These are phyloP conservation scores for Colletotrichum tabaci DNA, from an alignment of 2,329 filamentous ascomycete genomes.

Conservation along the genomic window DNA sequence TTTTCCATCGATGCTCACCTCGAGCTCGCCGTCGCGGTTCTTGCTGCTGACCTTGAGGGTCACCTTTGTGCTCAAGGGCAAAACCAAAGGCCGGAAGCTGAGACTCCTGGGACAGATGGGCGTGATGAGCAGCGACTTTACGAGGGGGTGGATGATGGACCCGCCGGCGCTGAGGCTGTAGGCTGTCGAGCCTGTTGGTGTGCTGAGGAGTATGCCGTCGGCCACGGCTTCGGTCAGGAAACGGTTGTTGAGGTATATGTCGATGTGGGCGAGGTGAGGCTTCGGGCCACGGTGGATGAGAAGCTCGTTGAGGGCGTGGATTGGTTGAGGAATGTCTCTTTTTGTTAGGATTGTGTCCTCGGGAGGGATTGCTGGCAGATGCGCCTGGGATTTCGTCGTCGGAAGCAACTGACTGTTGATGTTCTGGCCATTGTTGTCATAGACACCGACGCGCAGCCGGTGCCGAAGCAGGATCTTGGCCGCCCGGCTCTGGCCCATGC, in stretches of 20 bases:
- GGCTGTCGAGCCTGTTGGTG: conserved; percentile 94
- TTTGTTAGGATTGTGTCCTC: conserved; percentile 39
- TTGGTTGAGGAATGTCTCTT: conserved; percentile 53
- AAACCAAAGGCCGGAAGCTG: conserved; percentile 90
- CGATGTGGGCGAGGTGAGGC: conserved; percentile 91
- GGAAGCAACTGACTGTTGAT: conserved; percentile 67
- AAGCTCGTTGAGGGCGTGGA: conserved; percentile 93
- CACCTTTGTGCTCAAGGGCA: conserved; percentile 89
- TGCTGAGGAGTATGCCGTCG: conserved; percentile 94
- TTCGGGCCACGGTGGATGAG: conserved; percentile 92
- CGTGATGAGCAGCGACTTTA: conserved; percentile 89
- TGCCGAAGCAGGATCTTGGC: conserved; percentile 90
- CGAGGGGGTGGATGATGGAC: conserved; percentile 93
- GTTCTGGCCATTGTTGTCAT: conserved; percentile 75
- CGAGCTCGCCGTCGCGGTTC: conserved; percentile 82
- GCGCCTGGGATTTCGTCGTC: conserved; percentile 57
- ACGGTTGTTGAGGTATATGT: conserved; percentile 89
- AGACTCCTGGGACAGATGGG: conserved; percentile 95
- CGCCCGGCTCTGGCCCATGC: conserved; percentile 80
- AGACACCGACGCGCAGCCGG: conserved; percentile 88
- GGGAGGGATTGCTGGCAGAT: conserved; percentile 47
- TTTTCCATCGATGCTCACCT: conserved; percentile 85
- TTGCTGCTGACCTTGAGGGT: conserved; percentile 85
- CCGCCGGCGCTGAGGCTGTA: conserved; percentile 96
- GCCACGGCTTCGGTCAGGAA: conserved; percentile 95